Base-by-base conservation (phyloP, 2,329 filamentous ascomycete species). In the Aspergillus tamarii region DNA sequence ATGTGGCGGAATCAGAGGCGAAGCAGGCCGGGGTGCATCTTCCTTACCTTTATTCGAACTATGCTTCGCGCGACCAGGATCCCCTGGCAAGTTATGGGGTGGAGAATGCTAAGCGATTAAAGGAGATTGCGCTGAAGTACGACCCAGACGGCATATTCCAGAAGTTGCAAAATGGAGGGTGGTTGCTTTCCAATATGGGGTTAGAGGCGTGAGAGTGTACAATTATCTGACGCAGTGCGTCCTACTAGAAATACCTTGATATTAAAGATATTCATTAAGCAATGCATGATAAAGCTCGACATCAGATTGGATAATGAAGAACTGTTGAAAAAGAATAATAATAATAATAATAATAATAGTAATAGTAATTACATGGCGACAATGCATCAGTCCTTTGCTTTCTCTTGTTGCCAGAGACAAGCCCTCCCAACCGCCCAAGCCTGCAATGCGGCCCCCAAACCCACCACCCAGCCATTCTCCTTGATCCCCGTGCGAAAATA, bases 401-500 rank as follows among this genome's bases (percentile, higher is more conserved):
- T 26, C 32, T 10, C 32, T 11, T 36, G 34, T 16, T 36, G 14
- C 34, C 14, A 14, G 16, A 56, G 19, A 19, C 19, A 43, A 43
- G 41, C 41, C 41, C 16, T 43, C 41, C 16, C 46, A 32, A 73
- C 69, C 39, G 68, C 61, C 50, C 64, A 72, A 45, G 68, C 66
- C 62, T 74, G 72, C 65, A 73, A 57, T 26, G 64, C 65, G 59
- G 70, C 73, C 34, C 68, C 67, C 41, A 71, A 41, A 1, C 68
- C 70, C 19, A 73, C 67, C 10, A 52, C 67, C 21, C 62, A 45
- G 0, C 66, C 66, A 60, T 69, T 74, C 23, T 70, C 68, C 19
- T 64, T 69, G 30, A 75, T 66, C 1, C 74, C 71, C 14, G 71
- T 60, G 36, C 69, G 71, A 30, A 69, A 66, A 62, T 76, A 76